Evolutionary conservation across 164 flowering plant genomes (phyloP).

Genomic region (Vitis labrusca): DNA sequence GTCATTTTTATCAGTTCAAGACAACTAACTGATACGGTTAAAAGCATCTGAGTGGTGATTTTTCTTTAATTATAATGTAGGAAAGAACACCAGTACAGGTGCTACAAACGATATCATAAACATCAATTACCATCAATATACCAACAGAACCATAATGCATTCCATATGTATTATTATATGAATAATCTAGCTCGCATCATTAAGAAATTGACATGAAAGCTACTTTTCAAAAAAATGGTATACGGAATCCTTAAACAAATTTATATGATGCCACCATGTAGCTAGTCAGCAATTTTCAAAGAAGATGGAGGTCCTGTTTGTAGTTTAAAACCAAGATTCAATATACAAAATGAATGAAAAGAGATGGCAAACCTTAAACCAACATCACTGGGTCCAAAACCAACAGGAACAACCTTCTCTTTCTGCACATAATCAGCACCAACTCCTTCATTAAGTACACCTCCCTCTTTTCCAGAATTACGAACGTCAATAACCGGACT

Average conservation of each 20-base stretch:
- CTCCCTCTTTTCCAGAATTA: conserved; percentile 69
- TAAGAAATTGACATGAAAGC: background rate
- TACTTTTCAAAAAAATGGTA: background rate
- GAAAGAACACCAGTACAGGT: too few relatives aligned
- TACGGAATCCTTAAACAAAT: background rate
- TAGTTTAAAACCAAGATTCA: conserved; percentile 2
- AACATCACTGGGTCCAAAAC: conserved; percentile 64
- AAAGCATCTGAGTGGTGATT: too few relatives aligned
- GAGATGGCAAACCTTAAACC: conserved; percentile 69
- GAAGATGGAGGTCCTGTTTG: background rate
- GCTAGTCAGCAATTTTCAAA: background rate
- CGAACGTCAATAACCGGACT: conserved; percentile 62
- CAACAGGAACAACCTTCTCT: conserved; percentile 75
- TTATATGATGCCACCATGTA: background rate
- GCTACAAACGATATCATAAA: too few relatives aligned
- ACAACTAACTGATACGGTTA: background rate
- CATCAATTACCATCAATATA: too few relatives aligned
- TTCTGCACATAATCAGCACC: conserved; percentile 99
- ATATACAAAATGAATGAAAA: background rate
- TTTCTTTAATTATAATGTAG: too few relatives aligned
- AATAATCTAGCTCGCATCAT: background rate
- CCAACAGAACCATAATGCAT: too few relatives aligned
- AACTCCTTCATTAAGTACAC: conserved; percentile 85
- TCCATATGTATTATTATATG: too few relatives aligned
- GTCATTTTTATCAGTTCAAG: background rate